These are phyloP conservation scores for Protomyces arabidopsidicola DNA, from an alignment of 1,139 yeast genomes.

Conservation along the genomic window DNA sequence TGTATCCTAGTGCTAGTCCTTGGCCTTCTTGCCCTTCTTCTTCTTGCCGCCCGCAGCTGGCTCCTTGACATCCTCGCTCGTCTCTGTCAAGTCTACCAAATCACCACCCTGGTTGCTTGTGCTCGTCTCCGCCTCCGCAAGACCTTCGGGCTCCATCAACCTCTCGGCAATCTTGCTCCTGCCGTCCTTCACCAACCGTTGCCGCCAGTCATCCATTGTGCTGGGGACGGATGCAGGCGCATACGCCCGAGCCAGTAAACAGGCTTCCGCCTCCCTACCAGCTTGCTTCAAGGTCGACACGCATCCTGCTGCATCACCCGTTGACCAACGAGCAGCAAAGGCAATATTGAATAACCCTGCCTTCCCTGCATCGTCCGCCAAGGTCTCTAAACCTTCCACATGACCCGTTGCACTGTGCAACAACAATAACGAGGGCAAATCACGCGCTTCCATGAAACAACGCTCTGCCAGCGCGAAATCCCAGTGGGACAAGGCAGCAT, in stretches of 20 bases:
- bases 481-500: constrained; percentile 73
- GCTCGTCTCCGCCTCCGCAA: not conserved
- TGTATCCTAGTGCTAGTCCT: not conserved
- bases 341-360: constrained; percentile 85
- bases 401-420: constrained; percentile 79
- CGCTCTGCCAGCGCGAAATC: constrained; percentile 75
- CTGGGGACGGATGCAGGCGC: constrained; percentile 35
- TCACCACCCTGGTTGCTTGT: not conserved
- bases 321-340: constrained; percentile 84
- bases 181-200: not conserved
- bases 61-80: not conserved
- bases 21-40: not conserved
- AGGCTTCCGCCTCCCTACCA: constrained; percentile 77
- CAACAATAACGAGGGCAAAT: constrained; percentile 73
- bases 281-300: constrained; percentile 62
- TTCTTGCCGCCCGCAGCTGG: not conserved
- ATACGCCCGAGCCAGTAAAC: constrained; percentile 73
- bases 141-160: not conserved
- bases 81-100: not conserved
- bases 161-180: constrained; percentile 7
- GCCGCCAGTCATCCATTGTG: constrained; percentile 1
- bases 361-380: constrained; percentile 61
- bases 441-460: constrained; percentile 74
- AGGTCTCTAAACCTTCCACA: constrained; percentile 51
- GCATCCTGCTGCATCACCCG: constrained; percentile 65